Conservation (phyloP, 495 filamentous ascomycete genomes). For the Mycothermus thermophilus region DNA sequence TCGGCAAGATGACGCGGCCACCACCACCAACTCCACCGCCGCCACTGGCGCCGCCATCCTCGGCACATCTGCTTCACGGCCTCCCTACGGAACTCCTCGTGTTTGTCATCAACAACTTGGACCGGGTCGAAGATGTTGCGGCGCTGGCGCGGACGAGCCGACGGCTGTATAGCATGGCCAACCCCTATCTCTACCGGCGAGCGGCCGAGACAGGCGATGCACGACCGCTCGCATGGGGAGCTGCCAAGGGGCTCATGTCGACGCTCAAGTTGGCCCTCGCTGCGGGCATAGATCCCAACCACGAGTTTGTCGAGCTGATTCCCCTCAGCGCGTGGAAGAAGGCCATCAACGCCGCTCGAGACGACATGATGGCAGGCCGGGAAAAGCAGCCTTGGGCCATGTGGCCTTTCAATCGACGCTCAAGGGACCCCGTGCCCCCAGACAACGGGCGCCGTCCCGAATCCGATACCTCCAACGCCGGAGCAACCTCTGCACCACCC, state of each 20-base stretch:
- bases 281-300: constrained; percentile 15
- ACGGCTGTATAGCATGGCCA: constrained; percentile 11
- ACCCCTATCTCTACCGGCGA: constrained; percentile 16
- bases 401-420: constrained; percentile 12
- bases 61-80: constrained; percentile 1
- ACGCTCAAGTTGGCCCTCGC: constrained; percentile 15
- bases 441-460: neutral
- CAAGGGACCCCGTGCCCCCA: constrained; percentile 4
- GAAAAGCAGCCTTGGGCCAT: constrained; percentile 6
- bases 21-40: neutral
- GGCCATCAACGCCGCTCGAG: constrained; percentile 1
- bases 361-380: constrained; percentile 1
- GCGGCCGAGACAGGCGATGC: constrained; percentile 7
- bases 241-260: constrained; percentile 10
- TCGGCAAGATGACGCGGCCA: neutral
- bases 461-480: neutral
- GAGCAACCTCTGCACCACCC: too few relatives aligned
- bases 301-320: constrained; percentile 11
- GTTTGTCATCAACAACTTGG: constrained; percentile 16
- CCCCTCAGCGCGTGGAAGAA: constrained; percentile 9
- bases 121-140: constrained; percentile 13
- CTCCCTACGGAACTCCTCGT: constrained; percentile 19
- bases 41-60: neutral
- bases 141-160: constrained; percentile 12
- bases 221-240: constrained; percentile 19